Base-by-base conservation (phyloP, 192 early-diverging fungal species). In the Spinellus fusiger region DNA sequence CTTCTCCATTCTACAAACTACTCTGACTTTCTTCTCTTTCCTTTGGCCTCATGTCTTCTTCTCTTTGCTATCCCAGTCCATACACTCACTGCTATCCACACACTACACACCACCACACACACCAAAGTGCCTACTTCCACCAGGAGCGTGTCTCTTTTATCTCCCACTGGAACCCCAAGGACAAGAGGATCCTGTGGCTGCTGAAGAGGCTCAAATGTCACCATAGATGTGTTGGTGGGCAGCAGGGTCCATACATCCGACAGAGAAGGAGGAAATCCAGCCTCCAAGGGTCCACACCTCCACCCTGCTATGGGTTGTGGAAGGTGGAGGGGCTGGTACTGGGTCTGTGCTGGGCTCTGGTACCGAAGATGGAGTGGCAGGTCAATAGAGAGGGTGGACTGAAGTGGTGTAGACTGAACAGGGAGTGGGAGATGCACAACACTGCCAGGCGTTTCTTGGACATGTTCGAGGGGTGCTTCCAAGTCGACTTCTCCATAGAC, bases 1-100 rank as follows among this genome's bases (percentile, higher is more conserved):
- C 4, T 44, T 44, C n/a, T n/a, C n/a, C n/a, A n/a, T n/a, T n/a
- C n/a, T n/a, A n/a, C n/a, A n/a, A 13, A 44, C 34, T 56, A 71
- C 26, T 71, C 70, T 34, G 70, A 65, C 23, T 66, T 65, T 33
- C 63, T 71, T 52, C 63, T 60, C 37, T 71, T 71, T 16, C 70
- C 70, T 34, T 71, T 71, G 25, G 64, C 64, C 26, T 71, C 70
- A 7, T 40, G 52, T 57, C 64, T 31, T 25, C 37, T 60, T 22
- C 64, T 46, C 44, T 37, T 71, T 4, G 49, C 44, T 2, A 71
- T 35, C 1, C 59, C 37, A 25, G 27, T 26, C 16, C 35, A 60
- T 12, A 66, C 26, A 12, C 51, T 31, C 5, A 25, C 1, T 12
- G 26, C 18, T 20, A 63, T 63, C 61, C 61, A 63, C 1, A 46